Base-by-base conservation (phyloP, 1,139 yeast species). In the Sugiyamaella paludigena region DNA sequence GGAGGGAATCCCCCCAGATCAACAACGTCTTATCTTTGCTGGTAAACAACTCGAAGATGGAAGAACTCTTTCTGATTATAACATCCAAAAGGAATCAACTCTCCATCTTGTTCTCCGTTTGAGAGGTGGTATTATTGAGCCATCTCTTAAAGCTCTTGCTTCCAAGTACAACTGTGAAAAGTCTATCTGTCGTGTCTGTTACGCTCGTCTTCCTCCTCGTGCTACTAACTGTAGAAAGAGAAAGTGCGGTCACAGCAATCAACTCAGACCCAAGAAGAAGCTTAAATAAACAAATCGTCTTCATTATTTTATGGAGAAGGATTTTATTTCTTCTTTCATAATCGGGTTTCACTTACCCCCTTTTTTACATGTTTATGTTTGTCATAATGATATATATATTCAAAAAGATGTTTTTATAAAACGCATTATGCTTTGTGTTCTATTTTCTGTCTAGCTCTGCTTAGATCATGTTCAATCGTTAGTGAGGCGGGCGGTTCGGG, bases 161-260 rank as follows among this genome's bases (percentile, higher is more conserved):
- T 88, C 97, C 74, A 92, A 92, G 81, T 92, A 87, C 89, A 92
- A 92, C 95, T 92, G 98, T 84, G 98, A 92, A 67, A 92, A 92
- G 81, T 77, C 96, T 66, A 92, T 92, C 75, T 92, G 98, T 84
- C 95, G 98, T 80, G 87, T 89, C 78, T 92, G 98, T 83, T 92
- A 92, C 85, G 98, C 98, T 71, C 94, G 98, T 84, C 89, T 92
- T 74, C 98, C 98, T 73, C 96, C 98, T 78, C 92, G 98, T 86
- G 98, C 98, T 70, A 92, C 98, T 79, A 92, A 92, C 96, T 92
- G 98, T 85, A 89, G 98, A 84, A 92, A 92, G 98, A 89, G 97
- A 88, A 92, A 92, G 85, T 92, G 98, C 80, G 98, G 98, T 73
- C 98, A 92, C 95, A 83, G 96, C 77, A 92, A 92, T 84, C 98